Evolutionary conservation across 2,329 filamentous ascomycete species (phyloP).

Genomic region (Orbilia brochopaga): DNA sequence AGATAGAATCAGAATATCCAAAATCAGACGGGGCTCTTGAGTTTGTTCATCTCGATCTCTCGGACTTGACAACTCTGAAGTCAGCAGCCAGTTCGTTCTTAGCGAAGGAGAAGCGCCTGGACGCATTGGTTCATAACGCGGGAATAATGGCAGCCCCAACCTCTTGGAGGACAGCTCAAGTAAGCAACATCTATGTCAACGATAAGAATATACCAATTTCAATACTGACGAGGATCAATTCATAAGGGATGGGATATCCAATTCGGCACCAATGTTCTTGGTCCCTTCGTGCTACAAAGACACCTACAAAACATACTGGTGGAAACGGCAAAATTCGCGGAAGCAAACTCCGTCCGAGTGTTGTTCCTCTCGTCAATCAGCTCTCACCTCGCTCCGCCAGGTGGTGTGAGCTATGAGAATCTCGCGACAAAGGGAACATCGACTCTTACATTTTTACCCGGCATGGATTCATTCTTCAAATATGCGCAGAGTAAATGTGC

Average conservation of each 20-base stretch:
- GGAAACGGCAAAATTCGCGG: constrained; percentile 47
- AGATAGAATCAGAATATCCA: constrained; percentile 58
- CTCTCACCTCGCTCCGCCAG: constrained; percentile 44
- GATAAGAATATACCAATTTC: neutral
- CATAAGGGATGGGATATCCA: constrained; percentile 50
- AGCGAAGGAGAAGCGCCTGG: constrained; percentile 56
- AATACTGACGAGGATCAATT: neutral
- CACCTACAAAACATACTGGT: constrained; percentile 51
- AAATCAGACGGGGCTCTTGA: constrained; percentile 59
- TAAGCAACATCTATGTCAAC: constrained; percentile 22
- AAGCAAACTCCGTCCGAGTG: constrained; percentile 55
- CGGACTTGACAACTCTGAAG: constrained; percentile 58
- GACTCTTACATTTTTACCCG: constrained; percentile 25
- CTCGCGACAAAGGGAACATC: constrained; percentile 49
- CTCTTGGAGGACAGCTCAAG: constrained; percentile 58
- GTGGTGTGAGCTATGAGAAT: constrained; percentile 54
- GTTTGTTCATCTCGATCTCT: constrained; percentile 62
- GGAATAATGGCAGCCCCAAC: constrained; percentile 60
- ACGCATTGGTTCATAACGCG: constrained; percentile 62
- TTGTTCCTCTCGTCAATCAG: constrained; percentile 55
- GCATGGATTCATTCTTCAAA: constrained; percentile 52
- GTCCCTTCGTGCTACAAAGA: constrained; percentile 50
- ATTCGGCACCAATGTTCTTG: constrained; percentile 52
- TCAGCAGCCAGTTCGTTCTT: constrained; percentile 55
- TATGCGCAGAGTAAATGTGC: constrained; percentile 58